phyloP scores from a whole-genome alignment of 2,329 filamentous ascomycete genomes.

The Coleophoma crateriformis region DNA sequence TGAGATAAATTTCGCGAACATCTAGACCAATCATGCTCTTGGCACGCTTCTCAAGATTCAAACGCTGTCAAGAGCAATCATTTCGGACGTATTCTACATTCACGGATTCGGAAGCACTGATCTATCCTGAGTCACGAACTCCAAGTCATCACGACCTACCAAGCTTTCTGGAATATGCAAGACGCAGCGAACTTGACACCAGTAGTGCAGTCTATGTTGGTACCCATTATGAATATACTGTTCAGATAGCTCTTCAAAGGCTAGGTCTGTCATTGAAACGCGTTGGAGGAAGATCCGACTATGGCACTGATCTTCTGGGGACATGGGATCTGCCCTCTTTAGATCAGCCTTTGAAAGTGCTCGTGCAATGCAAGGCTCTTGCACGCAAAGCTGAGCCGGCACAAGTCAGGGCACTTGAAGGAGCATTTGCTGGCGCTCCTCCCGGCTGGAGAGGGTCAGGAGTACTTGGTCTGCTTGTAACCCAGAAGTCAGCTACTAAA shows the following conservation, averaged over 20 bases:
- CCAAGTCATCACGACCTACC: constrained; percentile 55
- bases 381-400: constrained; percentile 45
- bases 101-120: constrained; percentile 18
- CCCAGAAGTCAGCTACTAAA: constrained; percentile 65
- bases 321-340: constrained; percentile 55
- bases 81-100: constrained; percentile 17
- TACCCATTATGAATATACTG: constrained; percentile 73
- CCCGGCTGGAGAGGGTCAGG: constrained; percentile 61
- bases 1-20: no score
- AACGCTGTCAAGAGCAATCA: constrained; percentile 7
- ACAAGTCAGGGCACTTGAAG: constrained; percentile 70
- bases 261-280: constrained; percentile 62
- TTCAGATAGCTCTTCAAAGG: constrained; percentile 46
- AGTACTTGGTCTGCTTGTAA: constrained; percentile 67
- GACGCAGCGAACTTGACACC: constrained; percentile 45
- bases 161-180: constrained; percentile 61
- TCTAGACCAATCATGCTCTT: constrained; percentile 11
- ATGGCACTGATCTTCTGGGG: constrained; percentile 70
- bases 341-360: constrained; percentile 35
- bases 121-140: constrained; percentile 40
- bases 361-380: constrained; percentile 67
- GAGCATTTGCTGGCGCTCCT: constrained; percentile 70
- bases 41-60: constrained; percentile 1
- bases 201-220: constrained; percentile 60
- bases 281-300: constrained; percentile 61